Evolutionary conservation across 176 grass and related monocot genomes (phyloP).

Genomic region (Aegilops longissima): DNA sequence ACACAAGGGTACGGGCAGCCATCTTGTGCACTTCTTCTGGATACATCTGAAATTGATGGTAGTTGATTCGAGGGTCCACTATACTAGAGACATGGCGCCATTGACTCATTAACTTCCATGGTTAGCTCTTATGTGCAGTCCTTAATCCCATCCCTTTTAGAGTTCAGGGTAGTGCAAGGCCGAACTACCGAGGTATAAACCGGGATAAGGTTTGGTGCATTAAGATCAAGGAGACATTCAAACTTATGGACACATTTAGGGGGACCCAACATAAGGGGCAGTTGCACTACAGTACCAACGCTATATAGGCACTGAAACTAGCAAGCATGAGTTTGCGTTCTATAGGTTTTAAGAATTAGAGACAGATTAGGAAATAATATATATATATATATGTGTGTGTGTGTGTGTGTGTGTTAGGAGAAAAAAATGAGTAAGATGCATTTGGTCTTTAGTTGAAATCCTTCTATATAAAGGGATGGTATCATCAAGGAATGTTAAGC

Average conservation of each 20-base stretch:
- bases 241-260: too few relatives aligned
- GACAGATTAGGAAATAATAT: neutral
- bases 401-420: too few relatives aligned
- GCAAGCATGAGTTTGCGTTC: neutral
- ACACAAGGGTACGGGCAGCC: neutral
- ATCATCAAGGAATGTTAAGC: neutral
- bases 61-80: neutral
- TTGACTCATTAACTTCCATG: neutral
- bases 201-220: neutral
- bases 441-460: neutral
- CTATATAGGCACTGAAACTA: neutral
- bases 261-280: too few relatives aligned
- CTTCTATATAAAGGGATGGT: neutral
- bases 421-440: neutral
- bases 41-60: neutral
- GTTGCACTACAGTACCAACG: neutral
- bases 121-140: neutral
- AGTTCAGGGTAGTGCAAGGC: neutral
- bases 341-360: neutral
- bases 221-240: neutral
- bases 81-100: neutral
- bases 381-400: too few relatives aligned
- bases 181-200: neutral
- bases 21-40: neutral
- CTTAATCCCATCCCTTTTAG: neutral